A percentile compares a stretch with the other conserved stretches of the same genome.
phyloP scores from a whole-genome alignment of 2,329 filamentous ascomycete species.

The Penicillium sumatraense region DNA sequence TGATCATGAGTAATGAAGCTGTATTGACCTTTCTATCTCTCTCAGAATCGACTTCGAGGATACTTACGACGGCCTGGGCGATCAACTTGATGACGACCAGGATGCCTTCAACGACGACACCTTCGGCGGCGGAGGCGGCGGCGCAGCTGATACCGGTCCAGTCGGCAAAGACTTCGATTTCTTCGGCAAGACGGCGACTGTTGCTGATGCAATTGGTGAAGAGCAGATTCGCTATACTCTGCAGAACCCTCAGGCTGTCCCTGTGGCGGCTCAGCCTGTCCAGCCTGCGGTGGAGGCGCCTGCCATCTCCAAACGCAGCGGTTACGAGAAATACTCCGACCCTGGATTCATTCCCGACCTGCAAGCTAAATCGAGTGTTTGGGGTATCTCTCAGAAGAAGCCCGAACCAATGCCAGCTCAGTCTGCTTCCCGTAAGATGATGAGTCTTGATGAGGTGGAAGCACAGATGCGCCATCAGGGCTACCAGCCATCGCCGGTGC shows the following conservation, averaged over 20 bases:
- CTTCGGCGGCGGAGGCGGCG: slow-evolving; percentile 61
- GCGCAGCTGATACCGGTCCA: slow-evolving; percentile 47
- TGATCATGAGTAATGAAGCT: background rate
- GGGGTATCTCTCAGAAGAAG: slow-evolving; percentile 68
- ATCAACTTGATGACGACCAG: slow-evolving; percentile 86
- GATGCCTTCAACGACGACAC: slow-evolving; percentile 98
- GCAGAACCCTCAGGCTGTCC: slow-evolving; percentile 63
- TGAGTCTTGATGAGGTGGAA: slow-evolving; percentile 97
- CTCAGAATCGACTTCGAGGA: slow-evolving; percentile 93
- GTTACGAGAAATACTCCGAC: slow-evolving; percentile 90
- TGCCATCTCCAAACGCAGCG: slow-evolving; percentile 70
- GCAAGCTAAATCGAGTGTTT: slow-evolving; percentile 89
- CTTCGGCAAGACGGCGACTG: slow-evolving; percentile 87
- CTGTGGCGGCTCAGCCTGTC: slow-evolving; percentile 36
- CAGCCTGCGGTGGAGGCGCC: slow-evolving; percentile 16
- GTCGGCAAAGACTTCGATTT: slow-evolving; percentile 97
- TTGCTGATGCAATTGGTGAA: slow-evolving; percentile 83
- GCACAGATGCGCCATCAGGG: slow-evolving; percentile 81
- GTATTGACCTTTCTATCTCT: slow-evolving; percentile 38
- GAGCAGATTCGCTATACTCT: slow-evolving; percentile 85
- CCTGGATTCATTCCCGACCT: slow-evolving; percentile 85
- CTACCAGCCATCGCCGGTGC: slow-evolving; percentile 28
- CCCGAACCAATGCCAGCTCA: slow-evolving; percentile 27
- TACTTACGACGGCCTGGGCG: slow-evolving; percentile 92
- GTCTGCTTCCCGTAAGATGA: slow-evolving; percentile 69